Evolutionary conservation across 1,284 basidiomycete genomes (phyloP).

Genomic region (Cryptococcus sp.): DNA sequence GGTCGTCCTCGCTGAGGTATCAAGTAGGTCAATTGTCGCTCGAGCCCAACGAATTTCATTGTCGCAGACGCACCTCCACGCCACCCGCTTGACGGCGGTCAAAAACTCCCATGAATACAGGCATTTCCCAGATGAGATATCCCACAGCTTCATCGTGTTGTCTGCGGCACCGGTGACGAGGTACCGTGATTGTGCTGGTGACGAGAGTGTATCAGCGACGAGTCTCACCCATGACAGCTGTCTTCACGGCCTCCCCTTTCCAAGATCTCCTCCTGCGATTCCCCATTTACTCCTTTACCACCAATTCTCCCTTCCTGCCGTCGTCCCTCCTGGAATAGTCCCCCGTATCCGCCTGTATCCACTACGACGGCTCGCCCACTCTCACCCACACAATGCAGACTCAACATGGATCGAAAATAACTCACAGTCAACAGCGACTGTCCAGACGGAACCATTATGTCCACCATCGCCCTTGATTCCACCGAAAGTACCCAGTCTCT

Average conservation of each 20-base stretch:
- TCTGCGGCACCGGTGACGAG: constrained; percentile 84
- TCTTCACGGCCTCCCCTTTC: too few relatives aligned
- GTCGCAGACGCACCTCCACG: constrained; percentile 56
- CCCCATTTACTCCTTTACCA: too few relatives aligned
- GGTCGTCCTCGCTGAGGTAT: constrained; percentile 72
- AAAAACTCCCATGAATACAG: constrained; percentile 95
- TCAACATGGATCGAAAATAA: constrained; percentile 21
- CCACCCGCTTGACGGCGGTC: constrained; percentile 94
- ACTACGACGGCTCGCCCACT: background rate
- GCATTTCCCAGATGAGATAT: constrained; percentile 85
- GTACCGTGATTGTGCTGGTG: constrained; percentile 75
- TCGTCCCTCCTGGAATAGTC: too few relatives aligned
- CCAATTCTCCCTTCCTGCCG: too few relatives aligned
- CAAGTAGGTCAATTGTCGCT: background rate
- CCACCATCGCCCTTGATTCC: constrained; percentile 55
- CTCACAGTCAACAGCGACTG: constrained; percentile 91
- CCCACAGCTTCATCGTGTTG: constrained; percentile 91
- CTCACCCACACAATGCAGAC: too few relatives aligned
- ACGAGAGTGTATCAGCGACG: too few relatives aligned
- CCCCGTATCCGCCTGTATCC: too few relatives aligned
- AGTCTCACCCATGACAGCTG: too few relatives aligned
- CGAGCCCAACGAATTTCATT: too few relatives aligned
- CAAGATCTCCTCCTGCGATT: too few relatives aligned
- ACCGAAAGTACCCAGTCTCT: constrained; percentile 93
- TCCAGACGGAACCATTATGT: constrained; percentile 96